Evolutionary conservation across 345 rosid genomes (phyloP).

Genomic region (Pugionium cornutum): DNA sequence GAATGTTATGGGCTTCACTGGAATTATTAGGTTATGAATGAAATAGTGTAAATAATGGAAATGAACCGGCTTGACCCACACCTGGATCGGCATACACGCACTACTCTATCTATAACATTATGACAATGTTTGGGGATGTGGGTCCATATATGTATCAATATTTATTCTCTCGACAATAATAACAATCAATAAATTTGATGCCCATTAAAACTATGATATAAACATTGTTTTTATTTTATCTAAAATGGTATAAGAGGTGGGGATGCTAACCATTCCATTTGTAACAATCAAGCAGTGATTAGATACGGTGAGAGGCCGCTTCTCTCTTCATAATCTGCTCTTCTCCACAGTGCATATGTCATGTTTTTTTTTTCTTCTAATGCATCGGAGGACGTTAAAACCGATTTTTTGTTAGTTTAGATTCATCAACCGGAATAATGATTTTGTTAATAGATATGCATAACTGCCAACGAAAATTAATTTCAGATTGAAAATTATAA

Average conservation of each 20-base stretch:
- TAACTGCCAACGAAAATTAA: not conserved
- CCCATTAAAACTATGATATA: constrained; percentile 4
- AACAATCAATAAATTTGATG: constrained; percentile 22
- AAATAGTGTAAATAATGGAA: too few relatives aligned
- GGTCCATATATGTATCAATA: constrained; percentile 23
- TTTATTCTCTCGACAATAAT: not conserved
- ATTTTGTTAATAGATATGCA: not conserved
- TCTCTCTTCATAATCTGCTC: not conserved
- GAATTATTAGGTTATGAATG: too few relatives aligned
- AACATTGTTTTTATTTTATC: not conserved
- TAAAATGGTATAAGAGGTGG: constrained; percentile 3
- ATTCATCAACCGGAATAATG: not conserved
- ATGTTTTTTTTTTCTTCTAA: not conserved
- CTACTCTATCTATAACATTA: constrained; percentile 1
- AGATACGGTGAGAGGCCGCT: constrained; percentile 22
- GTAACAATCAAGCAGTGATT: constrained; percentile 24
- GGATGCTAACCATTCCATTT: constrained; percentile 27
- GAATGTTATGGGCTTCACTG: too few relatives aligned
- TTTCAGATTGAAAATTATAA: not conserved
- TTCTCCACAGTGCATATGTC: not conserved
- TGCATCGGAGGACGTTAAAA: not conserved
- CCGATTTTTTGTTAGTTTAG: not conserved
- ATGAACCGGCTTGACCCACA: too few relatives aligned
- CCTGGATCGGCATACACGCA: constrained; percentile 12
- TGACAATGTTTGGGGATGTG: constrained; percentile 27